These are phyloP conservation scores for Pichia eremophila DNA, from an alignment of 805 yeast genomes.

Conservation along the genomic window DNA sequence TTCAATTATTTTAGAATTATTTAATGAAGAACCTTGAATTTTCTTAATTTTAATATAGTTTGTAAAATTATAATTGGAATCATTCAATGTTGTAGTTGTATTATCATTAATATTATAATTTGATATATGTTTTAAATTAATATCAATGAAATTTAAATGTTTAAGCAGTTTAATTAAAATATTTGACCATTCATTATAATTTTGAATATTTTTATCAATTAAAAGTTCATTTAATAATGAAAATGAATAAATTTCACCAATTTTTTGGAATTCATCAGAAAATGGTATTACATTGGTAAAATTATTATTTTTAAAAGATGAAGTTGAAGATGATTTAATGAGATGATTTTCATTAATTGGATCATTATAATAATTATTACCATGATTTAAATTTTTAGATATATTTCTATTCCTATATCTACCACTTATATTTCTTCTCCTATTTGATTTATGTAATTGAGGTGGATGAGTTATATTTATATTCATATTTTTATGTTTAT, in stretches of 20 bases:
- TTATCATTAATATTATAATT: slow-evolving; percentile 23
- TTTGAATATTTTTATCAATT: slow-evolving; percentile 46
- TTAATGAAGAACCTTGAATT: slow-evolving; percentile 63
- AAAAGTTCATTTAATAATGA: slow-evolving; percentile 50
- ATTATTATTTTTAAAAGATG: no score
- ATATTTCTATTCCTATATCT: slow-evolving; percentile 2
- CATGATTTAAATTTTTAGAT: not conserved
- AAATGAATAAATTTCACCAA: slow-evolving; percentile 37
- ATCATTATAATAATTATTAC: no score
- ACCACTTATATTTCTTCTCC: slow-evolving; percentile 14
- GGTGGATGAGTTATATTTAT: not conserved
- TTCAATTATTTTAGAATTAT: slow-evolving; percentile 52
- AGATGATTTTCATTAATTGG: no score
- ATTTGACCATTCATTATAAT: slow-evolving; percentile 49
- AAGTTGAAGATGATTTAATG: no score
- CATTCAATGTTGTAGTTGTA: slow-evolving; percentile 23
- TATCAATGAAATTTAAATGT: slow-evolving; percentile 48
- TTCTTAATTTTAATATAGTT: slow-evolving; percentile 82
- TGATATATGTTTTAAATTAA: slow-evolving; percentile 37
- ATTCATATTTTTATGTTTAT: not conserved
- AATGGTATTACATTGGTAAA: slow-evolving; percentile 17
- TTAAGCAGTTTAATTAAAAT: slow-evolving; percentile 43
- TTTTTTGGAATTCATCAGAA: slow-evolving; percentile 25
- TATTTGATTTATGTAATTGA: not conserved
- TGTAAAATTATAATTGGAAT: slow-evolving; percentile 76